Percentiles rank a stretch among this genome's conserved stretches.
Conservation (phyloP, 495 filamentous ascomycete genomes). For the Chlorociboria aeruginascens region DNA sequence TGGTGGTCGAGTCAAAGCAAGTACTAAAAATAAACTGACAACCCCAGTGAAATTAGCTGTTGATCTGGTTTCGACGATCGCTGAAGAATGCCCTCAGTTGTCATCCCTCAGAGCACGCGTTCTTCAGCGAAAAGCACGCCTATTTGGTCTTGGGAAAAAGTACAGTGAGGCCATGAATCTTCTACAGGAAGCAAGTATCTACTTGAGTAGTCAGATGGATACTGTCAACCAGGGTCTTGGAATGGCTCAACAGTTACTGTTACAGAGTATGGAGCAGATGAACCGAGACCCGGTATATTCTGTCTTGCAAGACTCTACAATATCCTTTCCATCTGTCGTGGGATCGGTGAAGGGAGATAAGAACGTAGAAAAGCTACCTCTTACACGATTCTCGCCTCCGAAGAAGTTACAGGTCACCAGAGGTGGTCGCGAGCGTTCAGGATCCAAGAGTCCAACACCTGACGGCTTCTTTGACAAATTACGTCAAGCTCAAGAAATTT, state of each 20-base stretch:
- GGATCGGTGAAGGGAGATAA: constrained; percentile 8
- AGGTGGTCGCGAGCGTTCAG: background rate
- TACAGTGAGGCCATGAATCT: constrained; percentile 38
- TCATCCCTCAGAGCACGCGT: constrained; percentile 47
- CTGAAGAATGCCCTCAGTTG: constrained; percentile 43
- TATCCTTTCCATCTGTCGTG: constrained; percentile 61
- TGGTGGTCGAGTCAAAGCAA: constrained; percentile 10
- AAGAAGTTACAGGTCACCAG: constrained; percentile 3
- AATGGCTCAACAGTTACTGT: constrained; percentile 45
- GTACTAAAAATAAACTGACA: constrained; percentile 11
- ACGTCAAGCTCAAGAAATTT: constrained; percentile 44
- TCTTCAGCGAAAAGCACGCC: constrained; percentile 50
- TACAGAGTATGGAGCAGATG: constrained; percentile 54
- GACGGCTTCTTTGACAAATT: constrained; percentile 44
- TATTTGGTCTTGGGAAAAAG: constrained; percentile 41
- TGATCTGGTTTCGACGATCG: constrained; percentile 16
- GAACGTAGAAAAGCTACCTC: constrained; percentile 10
- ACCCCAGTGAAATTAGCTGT: constrained; percentile 16
- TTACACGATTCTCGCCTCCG: constrained; percentile 6
- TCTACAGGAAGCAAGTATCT: constrained; percentile 35
- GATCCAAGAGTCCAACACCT: constrained; percentile 11
- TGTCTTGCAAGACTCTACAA: constrained; percentile 81
- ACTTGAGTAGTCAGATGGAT: constrained; percentile 28
- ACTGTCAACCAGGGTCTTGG: constrained; percentile 36
- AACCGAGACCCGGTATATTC: constrained; percentile 74